Evolutionary conservation across 2,329 filamentous ascomycete genomes (phyloP).

Genomic region (Exophiala xenobiotica): DNA sequence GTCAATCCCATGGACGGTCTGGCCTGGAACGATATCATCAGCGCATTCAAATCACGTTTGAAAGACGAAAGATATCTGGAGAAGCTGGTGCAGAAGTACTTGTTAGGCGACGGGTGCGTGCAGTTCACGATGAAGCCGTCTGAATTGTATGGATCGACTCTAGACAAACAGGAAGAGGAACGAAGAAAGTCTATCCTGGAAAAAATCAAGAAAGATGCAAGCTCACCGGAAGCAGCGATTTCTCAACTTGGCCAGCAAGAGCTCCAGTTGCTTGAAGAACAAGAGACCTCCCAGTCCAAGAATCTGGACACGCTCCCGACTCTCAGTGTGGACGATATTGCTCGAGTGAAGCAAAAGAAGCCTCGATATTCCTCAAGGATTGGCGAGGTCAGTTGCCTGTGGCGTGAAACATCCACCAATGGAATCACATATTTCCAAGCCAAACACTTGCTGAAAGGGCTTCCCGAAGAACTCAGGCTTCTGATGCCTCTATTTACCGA

Average conservation of each 20-base stretch:
- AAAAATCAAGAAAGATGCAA: constrained; percentile 62
- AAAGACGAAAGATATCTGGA: constrained; percentile 81
- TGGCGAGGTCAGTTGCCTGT: constrained; percentile 71
- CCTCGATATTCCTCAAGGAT: constrained; percentile 59
- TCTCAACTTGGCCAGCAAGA: constrained; percentile 74
- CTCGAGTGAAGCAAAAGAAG: constrained; percentile 72
- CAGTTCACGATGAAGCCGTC: constrained; percentile 95
- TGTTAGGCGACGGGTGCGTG: constrained; percentile 81
- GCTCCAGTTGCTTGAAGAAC: constrained; percentile 73
- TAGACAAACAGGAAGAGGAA: constrained; percentile 73
- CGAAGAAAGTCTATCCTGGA: constrained; percentile 62
- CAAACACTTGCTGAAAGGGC: constrained; percentile 72
- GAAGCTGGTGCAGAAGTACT: constrained; percentile 79
- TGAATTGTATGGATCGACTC: constrained; percentile 67
- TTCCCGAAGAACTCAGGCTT: constrained; percentile 80
- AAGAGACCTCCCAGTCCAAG: constrained; percentile 79
- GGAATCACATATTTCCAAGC: constrained; percentile 94
- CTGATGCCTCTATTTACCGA: constrained; percentile 89
- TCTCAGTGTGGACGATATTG: constrained; percentile 85
- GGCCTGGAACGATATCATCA: constrained; percentile 86
- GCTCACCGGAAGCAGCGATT: constrained; percentile 69
- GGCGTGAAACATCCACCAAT: constrained; percentile 91
- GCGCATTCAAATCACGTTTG: constrained; percentile 70
- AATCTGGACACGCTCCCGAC: constrained; percentile 86
- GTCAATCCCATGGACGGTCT: constrained; percentile 88